These are phyloP conservation scores for Knufia fluminis DNA, from an alignment of 2,329 filamentous ascomycete species.

Conservation along the genomic window DNA sequence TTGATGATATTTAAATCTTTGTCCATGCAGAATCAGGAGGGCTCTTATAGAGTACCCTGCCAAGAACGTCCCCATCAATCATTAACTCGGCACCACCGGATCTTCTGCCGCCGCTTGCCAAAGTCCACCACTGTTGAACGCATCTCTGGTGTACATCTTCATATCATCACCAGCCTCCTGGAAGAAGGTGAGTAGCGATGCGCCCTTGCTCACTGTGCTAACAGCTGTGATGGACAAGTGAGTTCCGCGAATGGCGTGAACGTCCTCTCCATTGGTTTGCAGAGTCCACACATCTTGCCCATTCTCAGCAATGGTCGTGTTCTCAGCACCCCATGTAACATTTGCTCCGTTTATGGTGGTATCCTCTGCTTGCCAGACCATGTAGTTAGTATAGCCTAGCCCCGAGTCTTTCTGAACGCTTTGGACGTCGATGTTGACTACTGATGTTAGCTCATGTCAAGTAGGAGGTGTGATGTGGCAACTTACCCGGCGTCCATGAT, in stretches of 20 bases:
- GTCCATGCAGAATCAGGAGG: too few species aligned
- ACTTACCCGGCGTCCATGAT: conserved; percentile 8
- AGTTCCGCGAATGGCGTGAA: conserved; percentile 3
- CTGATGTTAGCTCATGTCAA: not conserved
- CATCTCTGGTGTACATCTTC: conserved; percentile 6
- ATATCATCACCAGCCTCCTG: conserved; percentile 7
- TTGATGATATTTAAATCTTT: too few species aligned
- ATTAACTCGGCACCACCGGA: not conserved
- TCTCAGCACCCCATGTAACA: conserved; percentile 8
- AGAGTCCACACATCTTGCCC: conserved; percentile 4
- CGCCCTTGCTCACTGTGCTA: not conserved
- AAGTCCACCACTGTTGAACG: not conserved
- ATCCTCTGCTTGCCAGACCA: conserved; percentile 8
- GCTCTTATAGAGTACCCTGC: too few species aligned
- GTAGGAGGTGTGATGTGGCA: not conserved
- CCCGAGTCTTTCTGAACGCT: conserved; percentile 3
- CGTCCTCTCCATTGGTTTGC: not conserved
- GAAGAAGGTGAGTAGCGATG: conserved; percentile 3
- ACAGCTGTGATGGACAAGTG: conserved; percentile 7
- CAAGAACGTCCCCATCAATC: not conserved
- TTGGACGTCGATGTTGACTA: conserved; percentile 1
- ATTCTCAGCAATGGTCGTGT: conserved; percentile 8
- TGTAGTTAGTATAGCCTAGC: conserved; percentile 10
- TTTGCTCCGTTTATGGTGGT: conserved; percentile 7
- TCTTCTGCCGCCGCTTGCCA: conserved; percentile 1